Conservation (phyloP, 2,329 filamentous ascomycete species). For the Blastomyces emzantsi region DNA sequence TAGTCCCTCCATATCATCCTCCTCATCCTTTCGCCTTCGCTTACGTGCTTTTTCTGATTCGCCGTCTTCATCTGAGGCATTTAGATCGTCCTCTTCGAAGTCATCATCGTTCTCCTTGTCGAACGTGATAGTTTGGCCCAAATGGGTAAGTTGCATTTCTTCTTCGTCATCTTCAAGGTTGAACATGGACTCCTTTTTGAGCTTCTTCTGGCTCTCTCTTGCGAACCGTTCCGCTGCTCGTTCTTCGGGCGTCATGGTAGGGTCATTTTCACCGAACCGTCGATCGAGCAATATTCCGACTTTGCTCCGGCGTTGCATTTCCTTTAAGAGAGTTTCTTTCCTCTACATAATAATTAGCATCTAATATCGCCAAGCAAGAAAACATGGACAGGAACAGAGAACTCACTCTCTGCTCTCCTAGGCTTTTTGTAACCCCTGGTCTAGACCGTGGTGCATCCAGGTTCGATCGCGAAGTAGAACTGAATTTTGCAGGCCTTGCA, state of each 20-base stretch:
- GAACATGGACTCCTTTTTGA: slow-evolving; percentile 73
- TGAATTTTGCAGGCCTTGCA: slow-evolving; percentile 70
- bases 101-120: slow-evolving; percentile 54
- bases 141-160: slow-evolving; percentile 67
- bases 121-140: slow-evolving; percentile 64
- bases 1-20: slow-evolving; percentile 33
- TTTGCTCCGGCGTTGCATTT: slow-evolving; percentile 83
- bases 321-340: slow-evolving; percentile 72
- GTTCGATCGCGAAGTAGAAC: slow-evolving; percentile 55
- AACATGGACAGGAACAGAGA: slow-evolving; percentile 7
- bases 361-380: neutral
- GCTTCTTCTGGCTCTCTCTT: slow-evolving; percentile 68
- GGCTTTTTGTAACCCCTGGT: slow-evolving; percentile 74
- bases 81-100: slow-evolving; percentile 68
- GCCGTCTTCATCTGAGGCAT: slow-evolving; percentile 48
- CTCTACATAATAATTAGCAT: slow-evolving; percentile 42
- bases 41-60: slow-evolving; percentile 47
- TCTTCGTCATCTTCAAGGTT: slow-evolving; percentile 78
- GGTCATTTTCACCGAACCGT: slow-evolving; percentile 92
- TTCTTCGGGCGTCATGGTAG: slow-evolving; percentile 86
- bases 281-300: slow-evolving; percentile 86
- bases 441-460: slow-evolving; percentile 51
- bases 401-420: slow-evolving; percentile 72
- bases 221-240: slow-evolving; percentile 87
- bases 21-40: slow-evolving; percentile 41